These are phyloP conservation scores for Umbelopsis sp. DNA, from an alignment of 192 early-diverging fungal species.

Conservation along the genomic window DNA sequence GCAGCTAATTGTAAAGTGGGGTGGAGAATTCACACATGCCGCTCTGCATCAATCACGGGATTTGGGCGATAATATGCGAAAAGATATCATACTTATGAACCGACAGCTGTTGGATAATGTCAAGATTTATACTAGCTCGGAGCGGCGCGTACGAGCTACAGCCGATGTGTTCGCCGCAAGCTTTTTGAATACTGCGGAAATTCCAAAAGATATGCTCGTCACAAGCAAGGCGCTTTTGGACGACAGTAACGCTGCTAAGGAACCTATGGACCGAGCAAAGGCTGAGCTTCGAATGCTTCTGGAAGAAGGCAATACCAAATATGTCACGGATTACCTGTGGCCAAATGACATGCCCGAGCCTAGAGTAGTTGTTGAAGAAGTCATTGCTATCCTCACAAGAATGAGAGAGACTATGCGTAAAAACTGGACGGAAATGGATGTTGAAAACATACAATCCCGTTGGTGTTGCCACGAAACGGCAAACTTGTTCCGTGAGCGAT, in stretches of 20 bases:
- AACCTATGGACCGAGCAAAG: conserved; percentile 90
- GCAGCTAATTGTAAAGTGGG: conserved; percentile 97
- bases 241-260: conserved; percentile 93
- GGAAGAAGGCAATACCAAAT: conserved; percentile 36
- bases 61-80: conserved; percentile 88
- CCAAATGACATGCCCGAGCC: conserved; percentile 44
- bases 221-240: conserved; percentile 93
- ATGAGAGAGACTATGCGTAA: conserved; percentile 76
- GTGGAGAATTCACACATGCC: conserved; percentile 94
- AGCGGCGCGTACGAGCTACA: conserved; percentile 88
- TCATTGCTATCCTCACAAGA: conserved; percentile 67
- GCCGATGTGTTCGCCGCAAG: conserved; percentile 68
- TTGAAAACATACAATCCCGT: conserved; percentile 64
- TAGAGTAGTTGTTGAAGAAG: conserved; percentile 59
- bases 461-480: conserved; percentile 95
- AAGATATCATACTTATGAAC: conserved; percentile 91
- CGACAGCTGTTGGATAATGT: conserved; percentile 84
- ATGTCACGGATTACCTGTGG: conserved; percentile 41
- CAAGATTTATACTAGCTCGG: conserved; percentile 82
- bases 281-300: conserved; percentile 58
- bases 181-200: conserved; percentile 62
- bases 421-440: conserved; percentile 66
- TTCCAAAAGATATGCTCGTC: conserved; percentile 64
- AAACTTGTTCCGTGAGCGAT: conserved; percentile 86
- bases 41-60: conserved; percentile 89